phyloP scores from a whole-genome alignment of 352 stramenopile species.

The Phytophthora boehmeriae region DNA sequence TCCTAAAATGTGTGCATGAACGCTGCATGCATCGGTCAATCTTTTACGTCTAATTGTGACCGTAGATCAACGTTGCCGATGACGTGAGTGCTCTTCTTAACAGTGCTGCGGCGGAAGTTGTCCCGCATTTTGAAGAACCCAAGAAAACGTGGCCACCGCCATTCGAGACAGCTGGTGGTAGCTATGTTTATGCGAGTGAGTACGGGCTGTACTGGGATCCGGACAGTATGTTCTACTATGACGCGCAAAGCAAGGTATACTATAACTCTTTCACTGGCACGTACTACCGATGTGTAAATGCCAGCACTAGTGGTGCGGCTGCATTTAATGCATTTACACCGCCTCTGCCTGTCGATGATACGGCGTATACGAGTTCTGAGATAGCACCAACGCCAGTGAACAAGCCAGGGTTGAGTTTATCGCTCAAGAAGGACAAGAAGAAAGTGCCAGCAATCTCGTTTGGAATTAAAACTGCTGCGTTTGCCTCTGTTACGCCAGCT shows the following conservation, averaged over 20 bases:
- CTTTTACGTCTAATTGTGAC: constrained; percentile 11
- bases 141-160: constrained; percentile 80
- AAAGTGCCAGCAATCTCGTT: constrained; percentile 62
- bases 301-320: constrained; percentile 18
- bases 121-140: constrained; percentile 62
- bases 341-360: constrained; percentile 54
- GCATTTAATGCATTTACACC: constrained; percentile 60
- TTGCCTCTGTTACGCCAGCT: constrained; percentile 11
- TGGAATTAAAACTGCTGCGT: constrained; percentile 50
- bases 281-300: constrained; percentile 61
- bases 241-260: constrained; percentile 75
- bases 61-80: constrained; percentile 43
- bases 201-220: constrained; percentile 79
- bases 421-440: constrained; percentile 72
- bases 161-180: constrained; percentile 81
- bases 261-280: constrained; percentile 69
- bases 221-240: constrained; percentile 88
- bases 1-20: constrained; percentile 22
- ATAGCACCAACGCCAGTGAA: constrained; percentile 25
- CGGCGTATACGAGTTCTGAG: constrained; percentile 24
- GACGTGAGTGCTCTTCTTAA: constrained; percentile 71
- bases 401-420: constrained; percentile 33
- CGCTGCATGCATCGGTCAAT: constrained; percentile 4
- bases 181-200: constrained; percentile 74
- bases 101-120: constrained; percentile 60